Conservation (phyloP, 2,329 filamentous ascomycete species). For the Pestalotiopsis sp. region DNA sequence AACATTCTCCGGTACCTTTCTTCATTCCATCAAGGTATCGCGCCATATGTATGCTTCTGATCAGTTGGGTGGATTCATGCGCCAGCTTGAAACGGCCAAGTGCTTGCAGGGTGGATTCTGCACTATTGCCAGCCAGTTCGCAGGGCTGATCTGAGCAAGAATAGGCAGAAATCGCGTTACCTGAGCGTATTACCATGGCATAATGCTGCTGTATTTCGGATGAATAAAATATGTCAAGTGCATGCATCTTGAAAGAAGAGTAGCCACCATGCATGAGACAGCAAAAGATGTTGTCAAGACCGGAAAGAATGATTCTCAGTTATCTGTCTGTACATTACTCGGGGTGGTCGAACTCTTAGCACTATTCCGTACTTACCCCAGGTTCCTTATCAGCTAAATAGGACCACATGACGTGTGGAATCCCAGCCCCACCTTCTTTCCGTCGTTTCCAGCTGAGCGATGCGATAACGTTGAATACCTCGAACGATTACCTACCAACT, state of each 20-base stretch:
- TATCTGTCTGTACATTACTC: background rate
- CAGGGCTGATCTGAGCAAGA: background rate
- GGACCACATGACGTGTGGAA: slow-evolving; percentile 11
- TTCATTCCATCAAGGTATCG: background rate
- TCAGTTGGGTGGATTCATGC: background rate
- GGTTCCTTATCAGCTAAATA: slow-evolving; percentile 7
- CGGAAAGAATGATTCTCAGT: background rate
- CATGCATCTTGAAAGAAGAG: background rate
- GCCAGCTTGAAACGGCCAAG: background rate
- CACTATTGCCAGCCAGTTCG: background rate
- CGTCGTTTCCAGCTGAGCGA: background rate
- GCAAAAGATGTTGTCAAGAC: no score
- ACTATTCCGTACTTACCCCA: background rate
- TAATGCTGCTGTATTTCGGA: background rate
- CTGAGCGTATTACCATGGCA: background rate
- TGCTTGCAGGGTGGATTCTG: background rate
- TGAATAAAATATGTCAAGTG: background rate
- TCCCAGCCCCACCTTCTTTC: background rate
- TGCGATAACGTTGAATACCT: background rate
- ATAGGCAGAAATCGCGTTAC: background rate
- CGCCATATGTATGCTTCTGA: background rate
- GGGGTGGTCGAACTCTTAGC: background rate
- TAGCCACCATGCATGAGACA: background rate
- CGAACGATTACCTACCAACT: background rate
- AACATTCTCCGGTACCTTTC: background rate